phyloP scores from a whole-genome alignment of 257 asterid genomes.

The Capsicum baccatum region DNA sequence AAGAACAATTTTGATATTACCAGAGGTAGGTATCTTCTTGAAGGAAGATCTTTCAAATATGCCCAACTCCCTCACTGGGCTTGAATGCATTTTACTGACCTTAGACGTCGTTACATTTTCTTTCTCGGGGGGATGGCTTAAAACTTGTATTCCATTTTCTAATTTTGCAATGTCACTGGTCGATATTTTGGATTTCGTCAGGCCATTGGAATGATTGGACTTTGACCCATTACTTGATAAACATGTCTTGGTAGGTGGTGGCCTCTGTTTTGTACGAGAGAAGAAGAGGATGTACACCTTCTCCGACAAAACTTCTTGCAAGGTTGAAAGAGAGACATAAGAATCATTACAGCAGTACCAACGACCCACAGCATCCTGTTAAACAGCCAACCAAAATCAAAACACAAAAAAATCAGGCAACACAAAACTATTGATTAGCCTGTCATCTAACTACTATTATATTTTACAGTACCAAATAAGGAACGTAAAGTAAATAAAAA shows the following conservation, averaged over 20 bases:
- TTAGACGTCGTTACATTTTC: conserved; percentile 39
- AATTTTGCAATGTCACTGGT: conserved; percentile 51
- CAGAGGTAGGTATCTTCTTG: conserved; percentile 51
- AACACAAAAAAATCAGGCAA: conserved; percentile 4
- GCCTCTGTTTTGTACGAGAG: conserved; percentile 88
- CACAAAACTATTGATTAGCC: not conserved
- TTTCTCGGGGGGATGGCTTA: conserved; percentile 44
- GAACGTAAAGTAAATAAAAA: conserved; percentile 13
- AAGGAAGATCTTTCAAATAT: conserved; percentile 43
- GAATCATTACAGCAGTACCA: conserved; percentile 99
- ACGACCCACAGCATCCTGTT: conserved; percentile 84
- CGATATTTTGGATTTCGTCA: conserved; percentile 43
- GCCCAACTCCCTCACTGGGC: conserved; percentile 41
- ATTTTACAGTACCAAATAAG: conserved; percentile 20
- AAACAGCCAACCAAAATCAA: conserved; percentile 36
- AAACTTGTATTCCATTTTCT: conserved; percentile 36
- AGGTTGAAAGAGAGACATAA: conserved; percentile 66
- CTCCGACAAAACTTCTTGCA: conserved; percentile 91
- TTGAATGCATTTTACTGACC: conserved; percentile 45
- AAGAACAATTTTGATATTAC: conserved; percentile 49
- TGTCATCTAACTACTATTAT: not conserved
- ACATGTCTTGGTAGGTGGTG: conserved; percentile 51
- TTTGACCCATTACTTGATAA: conserved; percentile 61
- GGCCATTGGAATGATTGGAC: conserved; percentile 61
- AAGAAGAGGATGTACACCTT: conserved; percentile 91